phyloP scores from a whole-genome alignment of 345 rosid genomes.

The Boechera stricta region DNA sequence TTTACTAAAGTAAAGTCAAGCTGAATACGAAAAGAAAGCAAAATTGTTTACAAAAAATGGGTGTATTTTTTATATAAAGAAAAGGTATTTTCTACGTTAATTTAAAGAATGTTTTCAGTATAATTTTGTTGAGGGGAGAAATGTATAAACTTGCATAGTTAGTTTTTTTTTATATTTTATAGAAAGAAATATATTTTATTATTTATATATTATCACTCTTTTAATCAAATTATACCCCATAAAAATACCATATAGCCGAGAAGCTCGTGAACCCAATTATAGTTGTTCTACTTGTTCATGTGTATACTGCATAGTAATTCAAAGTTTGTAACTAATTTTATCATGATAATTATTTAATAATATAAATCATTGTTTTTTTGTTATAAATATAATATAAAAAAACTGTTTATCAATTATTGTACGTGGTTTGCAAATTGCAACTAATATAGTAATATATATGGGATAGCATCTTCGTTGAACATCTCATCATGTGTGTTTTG shows the following conservation, averaged over 20 bases:
- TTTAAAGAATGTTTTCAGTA: background rate
- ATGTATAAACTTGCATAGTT: too few species aligned
- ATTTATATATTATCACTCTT: too few species aligned
- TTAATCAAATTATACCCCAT: too few species aligned
- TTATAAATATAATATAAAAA: background rate
- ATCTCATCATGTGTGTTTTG: conserved; percentile 7
- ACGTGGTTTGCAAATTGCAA: conserved; percentile 12
- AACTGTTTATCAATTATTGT: background rate
- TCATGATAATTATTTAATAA: background rate
- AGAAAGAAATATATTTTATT: too few species aligned
- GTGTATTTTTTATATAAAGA: background rate
- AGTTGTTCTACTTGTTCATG: background rate
- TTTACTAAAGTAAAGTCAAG: background rate
- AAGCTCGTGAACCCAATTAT: background rate
- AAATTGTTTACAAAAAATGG: background rate
- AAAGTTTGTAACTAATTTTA: background rate
- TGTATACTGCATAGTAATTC: background rate
- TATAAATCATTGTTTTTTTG: background rate
- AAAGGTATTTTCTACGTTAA: background rate
- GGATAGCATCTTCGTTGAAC: conserved; percentile 16
- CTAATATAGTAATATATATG: background rate
- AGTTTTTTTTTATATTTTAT: too few species aligned
- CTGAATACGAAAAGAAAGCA: background rate
- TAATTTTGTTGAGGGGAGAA: background rate
- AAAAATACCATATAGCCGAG: background rate